phyloP scores from a whole-genome alignment of 345 rosid genomes.

The Erysimum cheiranthoides region DNA sequence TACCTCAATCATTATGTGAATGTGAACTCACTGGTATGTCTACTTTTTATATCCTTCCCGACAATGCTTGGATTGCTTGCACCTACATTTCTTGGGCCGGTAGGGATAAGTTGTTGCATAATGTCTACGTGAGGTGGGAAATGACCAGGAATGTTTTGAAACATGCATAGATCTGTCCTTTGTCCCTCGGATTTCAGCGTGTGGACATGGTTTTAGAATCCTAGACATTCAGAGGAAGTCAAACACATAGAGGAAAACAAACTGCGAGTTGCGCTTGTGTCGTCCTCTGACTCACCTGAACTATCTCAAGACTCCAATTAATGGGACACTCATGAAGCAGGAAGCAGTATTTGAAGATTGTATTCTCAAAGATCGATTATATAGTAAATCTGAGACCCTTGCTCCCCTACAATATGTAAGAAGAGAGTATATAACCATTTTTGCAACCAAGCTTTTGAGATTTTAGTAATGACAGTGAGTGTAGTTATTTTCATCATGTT shows the following conservation, averaged over 20 bases:
- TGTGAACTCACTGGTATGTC: constrained; percentile 76
- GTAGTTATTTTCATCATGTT: constrained; percentile 23
- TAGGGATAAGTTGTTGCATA: constrained; percentile 10
- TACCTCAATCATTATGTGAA: constrained; percentile 67
- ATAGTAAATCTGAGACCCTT: constrained; percentile 52
- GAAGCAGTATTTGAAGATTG: constrained; percentile 55
- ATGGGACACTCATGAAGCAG: constrained; percentile 59
- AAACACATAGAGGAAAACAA: constrained; percentile 79
- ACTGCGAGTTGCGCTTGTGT: constrained; percentile 69
- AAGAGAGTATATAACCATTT: constrained; percentile 21
- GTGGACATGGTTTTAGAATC: constrained; percentile 13
- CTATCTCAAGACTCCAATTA: constrained; percentile 70
- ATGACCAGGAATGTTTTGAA: neutral
- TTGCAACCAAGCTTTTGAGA: neutral
- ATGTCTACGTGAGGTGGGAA: constrained; percentile 12
- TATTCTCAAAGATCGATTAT: constrained; percentile 54
- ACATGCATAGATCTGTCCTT: neutral
- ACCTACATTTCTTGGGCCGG: neutral
- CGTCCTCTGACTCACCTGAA: constrained; percentile 70
- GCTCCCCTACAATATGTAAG: constrained; percentile 56
- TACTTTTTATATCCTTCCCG: constrained; percentile 12
- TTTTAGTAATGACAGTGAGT: constrained; percentile 33
- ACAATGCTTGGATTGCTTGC: constrained; percentile 22
- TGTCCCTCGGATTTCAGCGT: constrained; percentile 7
- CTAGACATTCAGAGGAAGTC: constrained; percentile 42